Percentiles rank a stretch among this genome's conserved stretches.
Evolutionary conservation across 2,329 filamentous ascomycete species (phyloP).

Genomic region (Fusarium sp.): DNA sequence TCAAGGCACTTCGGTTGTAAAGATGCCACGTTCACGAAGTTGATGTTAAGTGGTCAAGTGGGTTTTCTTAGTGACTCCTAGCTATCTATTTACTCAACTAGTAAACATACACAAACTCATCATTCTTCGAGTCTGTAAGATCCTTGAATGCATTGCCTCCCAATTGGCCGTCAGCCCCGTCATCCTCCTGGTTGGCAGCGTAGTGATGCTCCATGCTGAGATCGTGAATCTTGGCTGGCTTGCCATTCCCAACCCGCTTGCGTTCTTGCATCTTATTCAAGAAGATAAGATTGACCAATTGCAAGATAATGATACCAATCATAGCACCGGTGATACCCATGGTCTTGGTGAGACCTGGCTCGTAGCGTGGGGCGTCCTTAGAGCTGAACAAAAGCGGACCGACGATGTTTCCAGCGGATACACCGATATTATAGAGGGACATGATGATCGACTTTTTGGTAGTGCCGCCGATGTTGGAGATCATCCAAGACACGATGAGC

Average conservation of each 20-base stretch:
- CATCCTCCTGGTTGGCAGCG: slow-evolving; percentile 15
- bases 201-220: slow-evolving; percentile 71
- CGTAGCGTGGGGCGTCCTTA: slow-evolving; percentile 72
- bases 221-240: slow-evolving; percentile 72
- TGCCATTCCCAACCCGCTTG: slow-evolving; percentile 71
- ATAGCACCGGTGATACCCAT: slow-evolving; percentile 70
- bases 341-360: slow-evolving; percentile 69
- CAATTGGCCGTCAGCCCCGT: slow-evolving; percentile 44
- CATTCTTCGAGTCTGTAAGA: slow-evolving; percentile 76
- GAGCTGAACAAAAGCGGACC: slow-evolving; percentile 75
- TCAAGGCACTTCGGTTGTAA: background rate
- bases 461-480: slow-evolving; percentile 77
- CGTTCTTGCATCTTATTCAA: slow-evolving; percentile 71
- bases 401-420: slow-evolving; percentile 76
- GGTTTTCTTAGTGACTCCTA: too few relatives aligned
- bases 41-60: too few relatives aligned
- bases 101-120: slow-evolving; percentile 78
- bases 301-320: slow-evolving; percentile 66
- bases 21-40: too few relatives aligned
- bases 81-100: slow-evolving; percentile 44
- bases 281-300: slow-evolving; percentile 68
- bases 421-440: slow-evolving; percentile 75
- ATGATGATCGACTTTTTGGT: slow-evolving; percentile 78
- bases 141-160: slow-evolving; percentile 71
- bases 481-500: slow-evolving; percentile 77